Conservation (phyloP, 2,329 filamentous ascomycete genomes). For the Clarireedia monteithiana region DNA sequence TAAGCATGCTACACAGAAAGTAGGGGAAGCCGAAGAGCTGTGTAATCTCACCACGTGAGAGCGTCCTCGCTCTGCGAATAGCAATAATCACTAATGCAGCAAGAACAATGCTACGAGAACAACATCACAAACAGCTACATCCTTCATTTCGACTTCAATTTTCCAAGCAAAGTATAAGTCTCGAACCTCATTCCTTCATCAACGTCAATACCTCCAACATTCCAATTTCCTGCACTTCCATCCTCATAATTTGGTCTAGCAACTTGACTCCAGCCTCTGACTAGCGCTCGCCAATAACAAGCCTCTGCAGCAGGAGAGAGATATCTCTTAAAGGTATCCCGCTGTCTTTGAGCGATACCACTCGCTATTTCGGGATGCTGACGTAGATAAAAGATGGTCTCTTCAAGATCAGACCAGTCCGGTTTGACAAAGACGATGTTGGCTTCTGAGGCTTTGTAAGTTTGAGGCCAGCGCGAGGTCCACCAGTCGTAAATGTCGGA, state of each 20-base stretch:
- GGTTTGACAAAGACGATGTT: slow-evolving; percentile 43
- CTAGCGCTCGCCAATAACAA: slow-evolving; percentile 45
- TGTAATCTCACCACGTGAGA: too few relatives aligned
- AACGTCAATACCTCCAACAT: slow-evolving; percentile 24
- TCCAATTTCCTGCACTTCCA: slow-evolving; percentile 29
- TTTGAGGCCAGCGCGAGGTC: slow-evolving; percentile 33
- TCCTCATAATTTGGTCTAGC: slow-evolving; percentile 31
- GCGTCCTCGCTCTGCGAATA: too few relatives aligned
- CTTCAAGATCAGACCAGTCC: slow-evolving; percentile 44
- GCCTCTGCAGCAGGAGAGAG: slow-evolving; percentile 42
- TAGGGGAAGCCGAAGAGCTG: too few relatives aligned
- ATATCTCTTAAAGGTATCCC: slow-evolving; percentile 38
- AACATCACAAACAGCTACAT: too few relatives aligned
- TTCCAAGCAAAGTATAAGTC: slow-evolving; percentile 20
- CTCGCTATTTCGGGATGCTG: slow-evolving; percentile 35
- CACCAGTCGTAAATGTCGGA: slow-evolving; percentile 6
- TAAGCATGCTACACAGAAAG: too few relatives aligned
- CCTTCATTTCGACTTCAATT: slow-evolving; percentile 13
- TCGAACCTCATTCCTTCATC: slow-evolving; percentile 26
- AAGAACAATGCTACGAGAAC: too few relatives aligned
- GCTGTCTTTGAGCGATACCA: slow-evolving; percentile 41
- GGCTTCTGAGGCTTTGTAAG: slow-evolving; percentile 31
- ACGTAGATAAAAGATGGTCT: slow-evolving; percentile 39
- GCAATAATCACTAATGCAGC: too few relatives aligned
- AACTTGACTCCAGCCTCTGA: slow-evolving; percentile 40